Evolutionary conservation across 2,329 filamentous ascomycete species (phyloP), one percentile per base, ranked within the genome.

Genomic region (Penicillium sp.): DNA sequence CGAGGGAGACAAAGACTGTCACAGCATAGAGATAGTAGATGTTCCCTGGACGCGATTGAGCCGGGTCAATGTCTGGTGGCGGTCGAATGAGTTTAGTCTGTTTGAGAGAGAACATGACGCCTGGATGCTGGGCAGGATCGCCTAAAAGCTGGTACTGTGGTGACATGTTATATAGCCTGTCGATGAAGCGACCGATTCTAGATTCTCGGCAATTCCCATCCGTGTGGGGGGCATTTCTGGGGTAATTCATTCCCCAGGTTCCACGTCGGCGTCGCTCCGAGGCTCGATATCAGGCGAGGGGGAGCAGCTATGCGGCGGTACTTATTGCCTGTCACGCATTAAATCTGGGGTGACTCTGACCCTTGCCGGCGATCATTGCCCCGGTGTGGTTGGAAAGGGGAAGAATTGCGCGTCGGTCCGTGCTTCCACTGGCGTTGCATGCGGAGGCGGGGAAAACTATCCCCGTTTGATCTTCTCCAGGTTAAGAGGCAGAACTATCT

Each of bases 1-100:
- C 61, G 7, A 60, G 39, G 10, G 61, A 63, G 5, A 62, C 56
- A 39, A 63, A 61, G 5, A 54, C 59, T 11, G 61, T 58, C 14
- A 58, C 37, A 1, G 48, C 39, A 28, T 58, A 58, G 18, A 58
- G 51, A 34, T 55, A 54, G n/a, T 1, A 46, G 19, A 37, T 45
- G 11, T 42, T 50, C n/a, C 51, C 55, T 6, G 29, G 39, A 9
- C 51, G 48, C 2, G 10, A 9, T 14, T 55, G 33, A 1, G 33
- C 11, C 14, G 33, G 40, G 14, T 54, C 55, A n/a, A 36, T 37
- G 18, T 44, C 55, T 5, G 52, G 11, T 26, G 55, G 52, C 11
- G 55, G 55, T 28, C 44, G 51, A 34, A 58, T 58, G 14, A 47
- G 45, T 36, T 55, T 52, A 11, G 55, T 58, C 19, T 51, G 55